phyloP scores from a whole-genome alignment of 768 basidiomycete genomes.

The Dacryopinax primogenitus region DNA sequence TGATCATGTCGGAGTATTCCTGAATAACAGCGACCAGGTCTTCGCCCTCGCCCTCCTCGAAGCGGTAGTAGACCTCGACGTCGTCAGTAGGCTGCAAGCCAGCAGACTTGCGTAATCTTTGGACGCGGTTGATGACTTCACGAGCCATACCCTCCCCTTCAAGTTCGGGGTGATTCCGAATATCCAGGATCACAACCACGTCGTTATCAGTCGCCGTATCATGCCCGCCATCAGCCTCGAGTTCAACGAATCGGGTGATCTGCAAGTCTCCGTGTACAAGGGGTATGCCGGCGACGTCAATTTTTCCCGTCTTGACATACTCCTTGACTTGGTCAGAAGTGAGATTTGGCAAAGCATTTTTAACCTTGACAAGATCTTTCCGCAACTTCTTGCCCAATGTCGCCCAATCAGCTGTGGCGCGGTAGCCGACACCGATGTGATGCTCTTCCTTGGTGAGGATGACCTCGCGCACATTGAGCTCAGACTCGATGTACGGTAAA shows the following conservation, averaged over 20 bases:
- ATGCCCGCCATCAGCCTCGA: slow-evolving; percentile 41
- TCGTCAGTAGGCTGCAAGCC: slow-evolving; percentile 92
- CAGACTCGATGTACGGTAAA: slow-evolving; percentile 79
- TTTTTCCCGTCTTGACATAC: slow-evolving; percentile 59
- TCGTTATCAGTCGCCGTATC: slow-evolving; percentile 65
- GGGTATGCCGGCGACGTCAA: slow-evolving; percentile 79
- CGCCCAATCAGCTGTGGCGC: slow-evolving; percentile 88
- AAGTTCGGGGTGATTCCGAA: slow-evolving; percentile 74
- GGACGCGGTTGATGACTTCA: slow-evolving; percentile 83
- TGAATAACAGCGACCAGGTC: slow-evolving; percentile 45
- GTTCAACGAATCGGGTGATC: slow-evolving; percentile 81
- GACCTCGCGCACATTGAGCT: slow-evolving; percentile 87
- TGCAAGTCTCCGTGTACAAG: slow-evolving; percentile 82
- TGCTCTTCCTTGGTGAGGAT: slow-evolving; percentile 81
- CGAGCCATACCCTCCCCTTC: slow-evolving; percentile 78
- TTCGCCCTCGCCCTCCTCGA: slow-evolving; percentile 59
- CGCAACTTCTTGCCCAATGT: slow-evolving; percentile 86
- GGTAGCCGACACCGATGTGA: slow-evolving; percentile 76
- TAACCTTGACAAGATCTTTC: slow-evolving; percentile 80
- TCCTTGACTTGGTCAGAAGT: slow-evolving; percentile 70
- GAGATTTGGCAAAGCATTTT: slow-evolving; percentile 69
- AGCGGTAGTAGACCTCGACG: slow-evolving; percentile 71
- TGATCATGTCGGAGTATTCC: slow-evolving; percentile 55
- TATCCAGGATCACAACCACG: slow-evolving; percentile 86
- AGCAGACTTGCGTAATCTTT: slow-evolving; percentile 90